phyloP scores from a whole-genome alignment of 1,284 basidiomycete genomes.

The Rugosomyces carneus region DNA sequence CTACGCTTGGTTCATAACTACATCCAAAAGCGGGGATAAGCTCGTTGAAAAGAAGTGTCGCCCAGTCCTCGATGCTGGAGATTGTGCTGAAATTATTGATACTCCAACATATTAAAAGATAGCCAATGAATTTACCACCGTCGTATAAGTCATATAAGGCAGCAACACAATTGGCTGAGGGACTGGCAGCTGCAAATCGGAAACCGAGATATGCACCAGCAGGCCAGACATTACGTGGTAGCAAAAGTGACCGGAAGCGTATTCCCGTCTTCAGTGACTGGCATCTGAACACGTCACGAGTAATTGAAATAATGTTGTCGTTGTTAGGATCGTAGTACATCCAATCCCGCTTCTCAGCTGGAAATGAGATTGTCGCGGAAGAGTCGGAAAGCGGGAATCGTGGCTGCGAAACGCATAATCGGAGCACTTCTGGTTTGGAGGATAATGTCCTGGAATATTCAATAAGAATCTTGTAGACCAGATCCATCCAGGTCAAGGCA shows the following conservation, averaged over 20 bases:
- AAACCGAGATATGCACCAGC: neutral
- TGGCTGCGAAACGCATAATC: neutral
- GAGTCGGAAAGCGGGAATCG: neutral
- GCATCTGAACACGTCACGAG: neutral
- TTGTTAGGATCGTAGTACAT: neutral
- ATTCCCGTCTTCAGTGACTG: neutral
- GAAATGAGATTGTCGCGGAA: neutral
- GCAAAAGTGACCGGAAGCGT: neutral
- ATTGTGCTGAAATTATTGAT: too few species aligned
- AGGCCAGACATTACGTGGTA: neutral
- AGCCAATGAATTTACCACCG: too few species aligned
- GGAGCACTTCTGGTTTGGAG: neutral
- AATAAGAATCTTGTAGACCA: neutral
- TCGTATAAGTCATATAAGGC: too few species aligned
- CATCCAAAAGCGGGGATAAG: neutral
- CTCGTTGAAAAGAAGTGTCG: neutral
- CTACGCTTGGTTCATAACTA: neutral
- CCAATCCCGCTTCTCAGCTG: neutral
- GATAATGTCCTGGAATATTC: neutral
- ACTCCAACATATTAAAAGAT: neutral
- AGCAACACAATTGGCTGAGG: neutral
- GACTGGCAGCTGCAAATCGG: neutral
- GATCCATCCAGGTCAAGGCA: neutral
- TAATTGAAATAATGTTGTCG: neutral
- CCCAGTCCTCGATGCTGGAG: neutral